Evolutionary conservation across 2,329 filamentous ascomycete species (phyloP).

Genomic region (Fusarium caatingaense): DNA sequence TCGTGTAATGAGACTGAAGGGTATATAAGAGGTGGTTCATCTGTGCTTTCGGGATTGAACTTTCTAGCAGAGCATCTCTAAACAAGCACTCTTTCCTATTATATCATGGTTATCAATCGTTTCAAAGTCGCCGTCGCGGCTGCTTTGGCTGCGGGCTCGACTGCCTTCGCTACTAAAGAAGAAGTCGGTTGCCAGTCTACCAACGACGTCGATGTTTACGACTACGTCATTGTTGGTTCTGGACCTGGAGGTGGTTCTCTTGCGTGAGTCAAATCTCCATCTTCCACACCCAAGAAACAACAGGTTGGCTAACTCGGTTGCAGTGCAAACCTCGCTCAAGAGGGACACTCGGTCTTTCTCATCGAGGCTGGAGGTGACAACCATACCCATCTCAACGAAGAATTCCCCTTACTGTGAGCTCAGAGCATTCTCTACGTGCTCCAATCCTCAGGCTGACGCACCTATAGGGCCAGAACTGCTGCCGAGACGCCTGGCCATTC

Average conservation of each 20-base stretch:
- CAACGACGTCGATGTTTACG: background rate
- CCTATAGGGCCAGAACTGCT: background rate
- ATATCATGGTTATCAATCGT: background rate
- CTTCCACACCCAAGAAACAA: accelerated
- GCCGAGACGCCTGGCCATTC: slow-evolving; percentile 5
- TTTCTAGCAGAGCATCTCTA: background rate
- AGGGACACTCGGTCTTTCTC: slow-evolving; percentile 7
- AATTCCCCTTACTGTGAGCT: background rate
- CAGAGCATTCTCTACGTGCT: accelerated
- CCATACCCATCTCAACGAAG: background rate
- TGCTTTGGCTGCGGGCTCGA: background rate
- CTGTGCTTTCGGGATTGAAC: background rate
- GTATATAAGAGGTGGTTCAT: background rate
- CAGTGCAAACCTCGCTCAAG: slow-evolving; percentile 4
- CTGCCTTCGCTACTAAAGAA: background rate
- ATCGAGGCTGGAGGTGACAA: slow-evolving; percentile 16
- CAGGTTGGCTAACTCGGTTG: accelerated
- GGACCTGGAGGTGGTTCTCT: slow-evolving; percentile 9
- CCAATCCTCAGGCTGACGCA: no score
- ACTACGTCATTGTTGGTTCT: slow-evolving; percentile 8
- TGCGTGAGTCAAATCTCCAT: background rate
- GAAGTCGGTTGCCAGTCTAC: background rate
- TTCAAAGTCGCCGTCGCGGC: background rate
- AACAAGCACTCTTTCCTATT: no score
- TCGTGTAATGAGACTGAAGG: accelerated